Conservation (phyloP, 148 eudicot species). For the Polygonum aviculare region DNA sequence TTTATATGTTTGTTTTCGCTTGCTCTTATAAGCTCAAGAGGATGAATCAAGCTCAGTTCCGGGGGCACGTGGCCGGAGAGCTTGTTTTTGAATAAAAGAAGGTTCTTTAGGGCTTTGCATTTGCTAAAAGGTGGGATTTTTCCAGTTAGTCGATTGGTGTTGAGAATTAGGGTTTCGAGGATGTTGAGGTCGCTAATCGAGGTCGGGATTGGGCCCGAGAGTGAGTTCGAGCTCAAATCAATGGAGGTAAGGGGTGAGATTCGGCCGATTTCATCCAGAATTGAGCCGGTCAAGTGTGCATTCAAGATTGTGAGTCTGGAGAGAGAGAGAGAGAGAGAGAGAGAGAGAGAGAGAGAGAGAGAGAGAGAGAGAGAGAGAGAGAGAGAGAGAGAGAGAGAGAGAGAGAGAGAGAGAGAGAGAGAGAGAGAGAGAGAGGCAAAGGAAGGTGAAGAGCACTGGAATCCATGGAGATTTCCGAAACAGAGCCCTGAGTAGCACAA, state of each 20-base stretch:
- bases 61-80: conserved; percentile 32
- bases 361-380: conserved; percentile 32
- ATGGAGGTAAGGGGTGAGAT: too few relatives aligned
- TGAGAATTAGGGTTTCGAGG: conserved; percentile 37
- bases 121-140: conserved; percentile 8
- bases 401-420: conserved; percentile 31
- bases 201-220: too few relatives aligned
- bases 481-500: conserved; percentile 23
- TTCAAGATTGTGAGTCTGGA: too few relatives aligned
- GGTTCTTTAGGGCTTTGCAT: conserved; percentile 28
- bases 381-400: conserved; percentile 20
- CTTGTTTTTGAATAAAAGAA: conserved; percentile 38
- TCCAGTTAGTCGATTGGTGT: conserved; percentile 52
- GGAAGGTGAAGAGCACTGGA: too few relatives aligned
- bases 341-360: conserved; percentile 30
- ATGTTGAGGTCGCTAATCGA: conserved; percentile 24
- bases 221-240: too few relatives aligned
- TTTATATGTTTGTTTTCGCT: conserved; percentile 47
- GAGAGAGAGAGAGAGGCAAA: conserved; percentile 31
- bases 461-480: conserved; percentile 28
- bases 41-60: too few relatives aligned
- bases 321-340: conserved; percentile 23
- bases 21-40: conserved; percentile 28
- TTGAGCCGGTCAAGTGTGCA: too few relatives aligned
- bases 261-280: too few relatives aligned